A percentile compares a stretch with the other conserved stretches of the same genome.
These are phyloP conservation scores for Lasiodiplodia gonubiensis DNA, from an alignment of 2,329 filamentous ascomycete species.

Conservation along the genomic window DNA sequence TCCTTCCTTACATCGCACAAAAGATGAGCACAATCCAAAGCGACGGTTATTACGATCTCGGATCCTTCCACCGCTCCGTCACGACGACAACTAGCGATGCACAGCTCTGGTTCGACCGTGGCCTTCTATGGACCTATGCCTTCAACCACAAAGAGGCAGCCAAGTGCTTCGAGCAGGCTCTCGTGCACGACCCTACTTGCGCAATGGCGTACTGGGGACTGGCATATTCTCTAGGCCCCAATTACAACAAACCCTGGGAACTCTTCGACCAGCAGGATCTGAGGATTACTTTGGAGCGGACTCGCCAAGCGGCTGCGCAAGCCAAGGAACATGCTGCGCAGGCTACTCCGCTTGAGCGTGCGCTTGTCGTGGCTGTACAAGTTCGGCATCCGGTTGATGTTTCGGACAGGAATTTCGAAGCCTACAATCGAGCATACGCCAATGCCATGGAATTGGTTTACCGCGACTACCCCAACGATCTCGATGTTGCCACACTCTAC, in stretches of 20 bases:
- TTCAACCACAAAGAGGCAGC: slow-evolving; percentile 79
- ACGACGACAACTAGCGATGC: slow-evolving; percentile 59
- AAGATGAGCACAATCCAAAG: too few relatives aligned
- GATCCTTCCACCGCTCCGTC: slow-evolving; percentile 61
- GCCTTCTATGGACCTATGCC: slow-evolving; percentile 72
- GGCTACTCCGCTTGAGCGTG: slow-evolving; percentile 61
- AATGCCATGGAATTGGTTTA: slow-evolving; percentile 66
- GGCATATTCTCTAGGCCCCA: slow-evolving; percentile 74
- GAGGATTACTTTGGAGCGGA: slow-evolving; percentile 55
- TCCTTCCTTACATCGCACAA: too few relatives aligned
- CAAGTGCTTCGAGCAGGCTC: slow-evolving; percentile 67
- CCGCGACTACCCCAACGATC: slow-evolving; percentile 57
- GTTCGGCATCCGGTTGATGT: slow-evolving; percentile 61
- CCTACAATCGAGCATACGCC: slow-evolving; percentile 66
- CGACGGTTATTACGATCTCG: slow-evolving; percentile 60
- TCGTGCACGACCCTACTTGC: slow-evolving; percentile 59
- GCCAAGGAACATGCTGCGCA: slow-evolving; percentile 49
- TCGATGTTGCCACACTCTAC: slow-evolving; percentile 69
- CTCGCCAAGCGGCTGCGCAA: slow-evolving; percentile 53
- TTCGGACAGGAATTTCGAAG: slow-evolving; percentile 56
- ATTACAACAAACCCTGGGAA: slow-evolving; percentile 81
- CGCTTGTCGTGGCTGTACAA: slow-evolving; percentile 67
- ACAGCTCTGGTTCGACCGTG: slow-evolving; percentile 73
- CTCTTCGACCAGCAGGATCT: slow-evolving; percentile 70
- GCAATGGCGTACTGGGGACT: slow-evolving; percentile 73